Conservation (phyloP, 306 rosid genomes). For the Prunus kanzakura region DNA sequence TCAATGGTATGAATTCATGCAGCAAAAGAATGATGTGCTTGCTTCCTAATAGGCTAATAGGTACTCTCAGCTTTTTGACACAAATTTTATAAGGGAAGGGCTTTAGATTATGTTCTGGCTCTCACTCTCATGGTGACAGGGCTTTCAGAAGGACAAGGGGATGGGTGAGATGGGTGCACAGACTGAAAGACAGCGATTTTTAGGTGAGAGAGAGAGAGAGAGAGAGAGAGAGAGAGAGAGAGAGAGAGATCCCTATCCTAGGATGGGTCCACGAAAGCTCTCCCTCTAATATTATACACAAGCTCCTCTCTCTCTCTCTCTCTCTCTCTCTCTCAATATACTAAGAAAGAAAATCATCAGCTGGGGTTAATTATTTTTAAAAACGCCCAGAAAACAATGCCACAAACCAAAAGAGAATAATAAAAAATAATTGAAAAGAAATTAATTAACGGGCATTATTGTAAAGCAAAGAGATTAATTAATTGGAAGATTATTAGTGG, state of each 20-base stretch:
- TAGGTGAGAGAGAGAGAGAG: slow-evolving; percentile 50
- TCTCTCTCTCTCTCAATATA: background rate
- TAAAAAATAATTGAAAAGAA: background rate
- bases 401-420: background rate
- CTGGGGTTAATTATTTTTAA: background rate
- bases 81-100: slow-evolving; percentile 25
- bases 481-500: background rate
- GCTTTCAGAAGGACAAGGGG: slow-evolving; percentile 39
- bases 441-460: background rate
- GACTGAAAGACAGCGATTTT: slow-evolving; percentile 70
- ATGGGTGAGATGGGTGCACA: slow-evolving; percentile 56
- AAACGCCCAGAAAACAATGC: background rate
- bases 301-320: background rate
- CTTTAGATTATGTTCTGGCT: slow-evolving; percentile 51
- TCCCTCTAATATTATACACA: slow-evolving; percentile 11
- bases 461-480: background rate
- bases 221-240: slow-evolving; percentile 34
- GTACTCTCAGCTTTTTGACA: background rate
- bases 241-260: slow-evolving; percentile 40
- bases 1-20: background rate
- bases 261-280: slow-evolving; percentile 37
- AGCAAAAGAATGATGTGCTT: background rate
- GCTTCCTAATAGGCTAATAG: background rate
- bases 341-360: background rate
- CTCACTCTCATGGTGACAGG: slow-evolving; percentile 94